Conservation (phyloP, 1,284 basidiomycete species). For the Ceratobasidium sp. region DNA sequence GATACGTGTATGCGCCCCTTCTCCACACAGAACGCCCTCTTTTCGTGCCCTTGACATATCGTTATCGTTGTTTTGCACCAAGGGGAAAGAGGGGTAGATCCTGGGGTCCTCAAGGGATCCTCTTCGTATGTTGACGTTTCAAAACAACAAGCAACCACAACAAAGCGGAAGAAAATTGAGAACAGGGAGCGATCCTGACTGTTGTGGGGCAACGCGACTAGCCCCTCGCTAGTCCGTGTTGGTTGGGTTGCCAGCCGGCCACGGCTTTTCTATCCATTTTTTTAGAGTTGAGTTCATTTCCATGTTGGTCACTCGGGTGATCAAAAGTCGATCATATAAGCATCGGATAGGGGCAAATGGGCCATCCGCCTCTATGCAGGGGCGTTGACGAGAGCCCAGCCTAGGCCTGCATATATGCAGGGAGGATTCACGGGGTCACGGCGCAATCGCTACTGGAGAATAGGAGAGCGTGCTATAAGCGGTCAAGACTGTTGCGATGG, state of each 20-base stretch:
- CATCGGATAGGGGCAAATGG: neutral
- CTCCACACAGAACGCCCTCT: neutral
- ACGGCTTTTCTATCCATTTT: neutral
- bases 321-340: neutral
- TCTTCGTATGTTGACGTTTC: constrained; percentile 32
- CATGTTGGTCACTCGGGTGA: neutral
- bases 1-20: constrained; percentile 3
- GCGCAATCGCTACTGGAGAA: neutral
- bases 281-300: neutral
- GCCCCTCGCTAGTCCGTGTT: neutral
- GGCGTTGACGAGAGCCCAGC: neutral
- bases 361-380: neutral
- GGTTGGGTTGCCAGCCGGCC: neutral
- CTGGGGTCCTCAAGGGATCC: constrained; percentile 17
- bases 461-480: constrained; percentile 3
- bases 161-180: constrained; percentile 29
- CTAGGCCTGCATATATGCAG: neutral
- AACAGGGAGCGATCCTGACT: constrained; percentile 22
- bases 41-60: neutral
- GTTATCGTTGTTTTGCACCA: constrained; percentile 3
- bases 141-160: constrained; percentile 16
- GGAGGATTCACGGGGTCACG: constrained; percentile 24
- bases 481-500: constrained; percentile 19
- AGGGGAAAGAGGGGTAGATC: constrained; percentile 8
- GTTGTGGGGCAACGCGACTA: constrained; percentile 1